Evolutionary conservation across 2,329 filamentous ascomycete species (phyloP).

Genomic region (Penicillium carneum): DNA sequence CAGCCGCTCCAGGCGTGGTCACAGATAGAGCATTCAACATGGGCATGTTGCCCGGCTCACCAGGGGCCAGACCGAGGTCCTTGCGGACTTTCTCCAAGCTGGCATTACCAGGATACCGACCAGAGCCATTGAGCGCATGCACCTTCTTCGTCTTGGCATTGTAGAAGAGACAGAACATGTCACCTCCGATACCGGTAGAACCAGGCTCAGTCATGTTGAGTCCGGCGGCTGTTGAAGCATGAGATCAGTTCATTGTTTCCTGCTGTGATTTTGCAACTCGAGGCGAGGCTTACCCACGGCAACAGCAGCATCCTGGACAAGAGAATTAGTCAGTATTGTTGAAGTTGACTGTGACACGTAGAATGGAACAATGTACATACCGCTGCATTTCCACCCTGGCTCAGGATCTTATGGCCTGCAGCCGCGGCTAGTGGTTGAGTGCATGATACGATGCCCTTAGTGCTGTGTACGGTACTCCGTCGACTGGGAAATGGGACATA

Average conservation of each 20-base stretch:
- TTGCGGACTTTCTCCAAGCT: slow-evolving; percentile 74
- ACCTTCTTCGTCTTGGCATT: slow-evolving; percentile 82
- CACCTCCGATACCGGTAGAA: slow-evolving; percentile 92
- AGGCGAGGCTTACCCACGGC: slow-evolving; percentile 71
- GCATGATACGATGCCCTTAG: slow-evolving; percentile 87
- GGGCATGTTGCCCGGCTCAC: slow-evolving; percentile 69
- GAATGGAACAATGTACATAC: slow-evolving; percentile 62
- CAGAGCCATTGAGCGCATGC: slow-evolving; percentile 88
- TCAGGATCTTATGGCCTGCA: slow-evolving; percentile 84
- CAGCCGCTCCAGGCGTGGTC: slow-evolving; percentile 87
- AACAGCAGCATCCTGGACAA: slow-evolving; percentile 83
- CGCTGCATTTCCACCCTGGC: slow-evolving; percentile 88
- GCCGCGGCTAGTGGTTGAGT: slow-evolving; percentile 88
- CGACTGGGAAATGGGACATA: slow-evolving; percentile 66
- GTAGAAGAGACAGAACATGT: slow-evolving; percentile 96
- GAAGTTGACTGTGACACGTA: background rate
- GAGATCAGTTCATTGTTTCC: slow-evolving; percentile 18
- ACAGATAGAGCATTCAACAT: slow-evolving; percentile 78
- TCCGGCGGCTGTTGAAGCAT: slow-evolving; percentile 70
- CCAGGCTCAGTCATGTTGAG: slow-evolving; percentile 92
- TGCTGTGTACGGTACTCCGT: slow-evolving; percentile 90
- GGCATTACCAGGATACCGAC: slow-evolving; percentile 74
- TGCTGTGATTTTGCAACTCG: background rate
- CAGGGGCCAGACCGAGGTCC: slow-evolving; percentile 70
- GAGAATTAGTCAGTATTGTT: slow-evolving; percentile 6